Conservation (phyloP, 176 grass and related monocot genomes). For the Phoenix dactylifera region DNA sequence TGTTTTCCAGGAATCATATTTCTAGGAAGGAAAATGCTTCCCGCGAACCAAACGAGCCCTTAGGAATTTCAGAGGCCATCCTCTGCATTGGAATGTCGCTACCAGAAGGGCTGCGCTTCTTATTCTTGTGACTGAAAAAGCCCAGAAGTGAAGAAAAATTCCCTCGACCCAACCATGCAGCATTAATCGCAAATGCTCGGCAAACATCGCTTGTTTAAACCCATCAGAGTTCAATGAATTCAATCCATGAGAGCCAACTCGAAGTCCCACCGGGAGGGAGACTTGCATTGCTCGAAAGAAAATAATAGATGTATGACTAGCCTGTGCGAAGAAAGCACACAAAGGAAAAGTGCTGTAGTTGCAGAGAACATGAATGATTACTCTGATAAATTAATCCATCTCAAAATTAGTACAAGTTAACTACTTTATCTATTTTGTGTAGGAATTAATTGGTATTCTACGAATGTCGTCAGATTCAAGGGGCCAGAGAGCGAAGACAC, state of each 20-base stretch:
- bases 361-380: constrained; percentile 21
- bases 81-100: neutral
- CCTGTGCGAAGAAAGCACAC: constrained; percentile 21
- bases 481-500: neutral
- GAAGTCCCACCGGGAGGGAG: neutral
- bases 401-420: neutral
- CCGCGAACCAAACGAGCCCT: too few species aligned
- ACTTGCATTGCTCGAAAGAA: neutral
- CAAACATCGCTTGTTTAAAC: constrained; percentile 9
- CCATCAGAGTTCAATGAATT: constrained; percentile 6
- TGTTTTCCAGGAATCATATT: too few species aligned
- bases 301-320: neutral
- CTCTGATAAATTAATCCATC: neutral
- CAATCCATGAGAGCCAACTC: neutral
- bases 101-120: neutral
- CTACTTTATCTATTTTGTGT: neutral
- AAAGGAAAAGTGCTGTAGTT: constrained; percentile 27
- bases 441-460: neutral
- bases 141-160: neutral
- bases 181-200: neutral
- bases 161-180: neutral
- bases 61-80: neutral
- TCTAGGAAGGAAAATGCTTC: too few species aligned
- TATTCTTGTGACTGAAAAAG: neutral
- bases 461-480: too few species aligned